Conservation (phyloP, 495 filamentous ascomycete genomes). For the Jackrogersella minutella region DNA sequence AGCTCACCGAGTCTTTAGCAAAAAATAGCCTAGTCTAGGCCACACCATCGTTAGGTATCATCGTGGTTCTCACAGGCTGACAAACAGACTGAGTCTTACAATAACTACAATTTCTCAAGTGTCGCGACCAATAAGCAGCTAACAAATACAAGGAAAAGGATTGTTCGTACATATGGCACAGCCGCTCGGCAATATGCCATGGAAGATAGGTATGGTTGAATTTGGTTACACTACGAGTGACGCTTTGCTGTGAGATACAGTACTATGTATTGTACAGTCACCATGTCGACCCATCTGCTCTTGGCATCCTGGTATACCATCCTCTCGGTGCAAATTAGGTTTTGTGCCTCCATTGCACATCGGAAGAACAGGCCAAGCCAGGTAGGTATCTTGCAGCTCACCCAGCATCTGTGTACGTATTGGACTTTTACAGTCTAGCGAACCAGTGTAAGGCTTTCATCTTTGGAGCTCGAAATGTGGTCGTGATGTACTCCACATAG, state of each 20-base stretch:
- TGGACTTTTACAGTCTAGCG: neutral
- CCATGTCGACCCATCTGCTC: neutral
- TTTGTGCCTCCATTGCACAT: slow-evolving; percentile 17
- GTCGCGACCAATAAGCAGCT: slow-evolving; percentile 5
- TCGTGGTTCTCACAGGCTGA: neutral
- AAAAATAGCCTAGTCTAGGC: slow-evolving; percentile 18
- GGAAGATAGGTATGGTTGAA: neutral
- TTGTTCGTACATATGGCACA: neutral
- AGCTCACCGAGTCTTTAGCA: slow-evolving; percentile 7
- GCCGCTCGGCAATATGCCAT: slow-evolving; percentile 14
- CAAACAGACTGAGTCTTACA: slow-evolving; percentile 5
- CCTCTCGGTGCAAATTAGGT: slow-evolving; percentile 1
- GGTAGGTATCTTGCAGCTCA: slow-evolving; percentile 10
- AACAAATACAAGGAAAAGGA: neutral
- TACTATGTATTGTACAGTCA: neutral
- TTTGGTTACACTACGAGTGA: neutral
- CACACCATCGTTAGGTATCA: slow-evolving; percentile 10
- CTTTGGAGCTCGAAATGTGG: slow-evolving; percentile 13
- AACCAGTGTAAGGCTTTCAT: neutral
- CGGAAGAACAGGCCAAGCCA: slow-evolving; percentile 6
- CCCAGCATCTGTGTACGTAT: neutral
- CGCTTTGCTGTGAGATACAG: slow-evolving; percentile 3
- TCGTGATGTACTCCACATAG: slow-evolving; percentile 1
- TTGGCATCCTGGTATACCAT: neutral
- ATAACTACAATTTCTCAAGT: neutral